Evolutionary conservation across 306 rosid species (phyloP), one percentile per base, ranked within the genome.

Genomic region (Acmispon strigosus): DNA sequence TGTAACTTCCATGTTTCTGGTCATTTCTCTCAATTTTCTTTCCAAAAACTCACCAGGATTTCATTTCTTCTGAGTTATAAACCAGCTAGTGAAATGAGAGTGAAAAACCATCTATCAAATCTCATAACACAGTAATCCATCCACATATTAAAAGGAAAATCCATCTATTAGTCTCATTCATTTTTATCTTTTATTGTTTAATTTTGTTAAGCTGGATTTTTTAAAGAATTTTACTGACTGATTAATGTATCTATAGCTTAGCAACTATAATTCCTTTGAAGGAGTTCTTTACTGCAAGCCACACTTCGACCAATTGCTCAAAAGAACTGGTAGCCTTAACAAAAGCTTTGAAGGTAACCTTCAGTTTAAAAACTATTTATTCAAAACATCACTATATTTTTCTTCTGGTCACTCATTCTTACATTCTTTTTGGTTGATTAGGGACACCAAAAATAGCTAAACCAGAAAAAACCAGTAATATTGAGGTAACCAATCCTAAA

Each of bases 261-360:
- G 97, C 85, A 91, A 88, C 84, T 91, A 91, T 86, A 91, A 91
- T 62, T 91, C 97, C 66, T 91, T 91, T 61, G 97, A 91, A 82
- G 97, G 97, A 57, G 97, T 91, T 10, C 89, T 88, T 37, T 91
- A 91, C 72, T 91, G 97, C 86, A 81, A 78, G 84, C 97, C 97
- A 51, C 97, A 91, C 80, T 91, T 88, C 36, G 96, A 91, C 65
- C 97, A 91, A 69, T 69, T 83, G 51, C 86, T 91, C 76, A 91
- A 91, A 78, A 91, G 97, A 84, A 91, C 97, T 32, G 97, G 97
- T 39, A 91, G 96, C 80, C 97, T 91, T 69, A 95, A 91, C 60
- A 91, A 91, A 76, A 91, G 96, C 81, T 91, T 91, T 47, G 96
- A 91, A 81, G 97, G 97, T 91, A 76, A 77, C 64, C 64, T 3